Evolutionary conservation across 306 rosid species (phyloP), one percentile per base, ranked within the genome.

Genomic region (Pyrus communis): DNA sequence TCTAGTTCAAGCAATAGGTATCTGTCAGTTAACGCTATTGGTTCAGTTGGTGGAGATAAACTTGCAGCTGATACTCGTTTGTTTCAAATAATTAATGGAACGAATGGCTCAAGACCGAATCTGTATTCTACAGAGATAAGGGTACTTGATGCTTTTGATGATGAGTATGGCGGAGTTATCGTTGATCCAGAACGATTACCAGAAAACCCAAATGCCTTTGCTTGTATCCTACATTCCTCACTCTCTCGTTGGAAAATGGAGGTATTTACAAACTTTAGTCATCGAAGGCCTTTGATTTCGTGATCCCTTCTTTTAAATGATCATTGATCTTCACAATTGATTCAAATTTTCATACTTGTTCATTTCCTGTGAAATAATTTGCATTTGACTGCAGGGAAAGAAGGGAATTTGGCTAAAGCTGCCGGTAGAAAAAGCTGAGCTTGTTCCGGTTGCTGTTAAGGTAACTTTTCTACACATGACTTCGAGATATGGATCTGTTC

Each of bases 371-470:
- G 28, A 51, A 51, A 13, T 54, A 58, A 30, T 61, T 46, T 15
- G 23, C 42, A 77, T 82, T 55, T 52, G 31, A 71, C 79, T 84
- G 72, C 84, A 95, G 98, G 97, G 98, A 76, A 95, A 92, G 88
- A 91, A 92, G 78, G 99, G 99, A 66, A 76, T 95, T 76, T 95
- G 99, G 99, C 97, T 95, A 23, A 89, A 92, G 88, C 77, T 95
- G 82, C 96, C 86, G 1, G 77, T 86, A 60, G 97, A 92, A 46
- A 81, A 82, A 70, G 91, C 92, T 19, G 91, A 88, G 59, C 89
- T 95, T 67, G 96, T 95, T 75, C 97, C 99, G 3, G 54, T 87
- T 66, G 96, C 97, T 46, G 80, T 95, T 49, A 90, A 95, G 99
- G 99, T 91, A 82, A 80, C 59, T 70, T 70, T 23, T 73, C 35